Percentiles rank a stretch among this genome's conserved stretches.
Conservation (phyloP, 805 yeast species). For the Osmozyma mogii region DNA sequence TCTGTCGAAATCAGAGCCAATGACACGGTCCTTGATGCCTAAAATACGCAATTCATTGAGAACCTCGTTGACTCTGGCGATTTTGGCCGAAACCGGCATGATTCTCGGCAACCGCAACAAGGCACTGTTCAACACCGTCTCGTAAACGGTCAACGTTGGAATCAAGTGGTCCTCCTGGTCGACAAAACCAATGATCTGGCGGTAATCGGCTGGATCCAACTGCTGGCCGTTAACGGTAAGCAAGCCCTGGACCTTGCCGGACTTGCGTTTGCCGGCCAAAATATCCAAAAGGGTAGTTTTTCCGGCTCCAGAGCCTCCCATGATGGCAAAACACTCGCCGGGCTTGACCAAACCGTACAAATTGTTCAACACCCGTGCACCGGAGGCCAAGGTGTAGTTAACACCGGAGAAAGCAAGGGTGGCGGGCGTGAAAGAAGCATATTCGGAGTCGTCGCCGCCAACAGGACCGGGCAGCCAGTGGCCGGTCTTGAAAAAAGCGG, state of each 20-base stretch:
- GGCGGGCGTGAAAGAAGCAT: constrained; percentile 47
- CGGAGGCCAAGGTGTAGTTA: constrained; percentile 43
- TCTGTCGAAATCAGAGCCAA: constrained; percentile 83
- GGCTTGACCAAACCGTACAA: constrained; percentile 77
- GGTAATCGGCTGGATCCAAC: constrained; percentile 38
- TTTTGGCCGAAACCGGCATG: constrained; percentile 70
- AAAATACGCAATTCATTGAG: constrained; percentile 77
- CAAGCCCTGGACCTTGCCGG: constrained; percentile 61
- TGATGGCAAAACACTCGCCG: constrained; percentile 85
- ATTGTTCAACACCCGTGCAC: constrained; percentile 47
- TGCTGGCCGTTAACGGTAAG: constrained; percentile 69
- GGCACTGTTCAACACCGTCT: constrained; percentile 90
- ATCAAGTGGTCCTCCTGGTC: constrained; percentile 90
- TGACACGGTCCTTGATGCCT: constrained; percentile 72
- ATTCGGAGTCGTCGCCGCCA: constrained; percentile 9
- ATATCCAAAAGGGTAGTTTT: constrained; percentile 91
- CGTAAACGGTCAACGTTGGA: constrained; percentile 92
- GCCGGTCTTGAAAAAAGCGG: constrained; percentile 46
- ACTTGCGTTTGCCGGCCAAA: constrained; percentile 78
- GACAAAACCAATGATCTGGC: constrained; percentile 80
- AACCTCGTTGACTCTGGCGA: constrained; percentile 75
- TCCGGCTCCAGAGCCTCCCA: constrained; percentile 99
- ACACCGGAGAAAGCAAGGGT: constrained; percentile 70
- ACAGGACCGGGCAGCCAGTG: neutral
- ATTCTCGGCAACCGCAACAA: constrained; percentile 73